Conservation (phyloP, 1,284 basidiomycete genomes). For the Quambalaria eucalypti region DNA sequence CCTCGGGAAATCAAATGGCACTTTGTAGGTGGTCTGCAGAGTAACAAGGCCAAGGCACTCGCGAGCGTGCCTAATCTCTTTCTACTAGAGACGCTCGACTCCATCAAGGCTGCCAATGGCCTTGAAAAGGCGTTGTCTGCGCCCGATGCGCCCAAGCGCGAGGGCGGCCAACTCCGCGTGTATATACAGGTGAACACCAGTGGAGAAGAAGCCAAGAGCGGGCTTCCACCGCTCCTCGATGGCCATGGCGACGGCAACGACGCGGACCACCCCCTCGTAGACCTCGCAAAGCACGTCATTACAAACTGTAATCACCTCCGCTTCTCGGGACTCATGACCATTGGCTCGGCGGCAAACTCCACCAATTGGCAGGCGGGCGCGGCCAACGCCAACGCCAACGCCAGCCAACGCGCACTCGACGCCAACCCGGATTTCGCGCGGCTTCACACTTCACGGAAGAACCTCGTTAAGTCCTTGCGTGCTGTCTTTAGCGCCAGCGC, state of each 20-base stretch:
- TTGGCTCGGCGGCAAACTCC: conserved; percentile 59
- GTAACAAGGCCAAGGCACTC: conserved; percentile 86
- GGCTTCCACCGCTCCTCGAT: conserved; percentile 58
- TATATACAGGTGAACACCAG: conserved; percentile 92
- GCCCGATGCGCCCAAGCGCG: conserved; percentile 41
- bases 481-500: no score
- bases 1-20: conserved; percentile 63
- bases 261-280: conserved; percentile 19
- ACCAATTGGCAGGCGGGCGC: conserved; percentile 9
- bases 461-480: conserved; percentile 52
- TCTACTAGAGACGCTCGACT: conserved; percentile 82
- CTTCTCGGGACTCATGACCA: conserved; percentile 88
- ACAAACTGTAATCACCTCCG: conserved; percentile 63
- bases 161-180: conserved; percentile 56
- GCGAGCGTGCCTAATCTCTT: conserved; percentile 80
- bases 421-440: conserved; percentile 75
- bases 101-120: conserved; percentile 69
- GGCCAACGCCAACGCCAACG: conserved; percentile 55
- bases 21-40: conserved; percentile 88
- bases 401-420: conserved; percentile 52
- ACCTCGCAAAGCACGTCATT: conserved; percentile 66
- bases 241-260: conserved; percentile 17
- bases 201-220: conserved; percentile 79
- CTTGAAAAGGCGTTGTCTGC: conserved; percentile 67
- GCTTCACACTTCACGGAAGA: conserved; percentile 59